Evolutionary conservation across 306 rosid species (phyloP).

Genomic region (Casuarina glauca): DNA sequence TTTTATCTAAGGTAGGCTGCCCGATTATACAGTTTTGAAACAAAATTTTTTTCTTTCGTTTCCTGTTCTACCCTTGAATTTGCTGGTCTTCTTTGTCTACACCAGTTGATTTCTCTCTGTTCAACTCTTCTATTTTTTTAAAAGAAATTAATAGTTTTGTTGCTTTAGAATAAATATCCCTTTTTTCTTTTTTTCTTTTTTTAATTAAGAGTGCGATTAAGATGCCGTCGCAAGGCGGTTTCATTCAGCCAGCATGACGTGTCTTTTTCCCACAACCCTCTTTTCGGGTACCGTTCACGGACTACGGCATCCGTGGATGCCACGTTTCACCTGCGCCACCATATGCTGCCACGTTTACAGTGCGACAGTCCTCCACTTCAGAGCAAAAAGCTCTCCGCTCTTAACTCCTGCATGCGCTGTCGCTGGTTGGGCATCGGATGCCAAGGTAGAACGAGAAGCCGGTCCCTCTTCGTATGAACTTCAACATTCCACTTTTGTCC

Average conservation of each 20-base stretch:
- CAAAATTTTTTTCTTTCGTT: no score
- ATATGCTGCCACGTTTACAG: not conserved
- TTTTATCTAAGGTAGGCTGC: no score
- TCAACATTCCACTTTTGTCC: not conserved
- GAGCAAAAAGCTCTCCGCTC: not conserved
- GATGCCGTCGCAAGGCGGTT: not conserved
- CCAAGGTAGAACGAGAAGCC: not conserved
- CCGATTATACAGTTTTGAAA: no score
- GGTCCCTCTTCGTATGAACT: not conserved
- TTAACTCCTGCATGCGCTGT: not conserved
- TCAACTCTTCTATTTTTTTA: no score
- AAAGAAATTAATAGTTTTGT: no score
- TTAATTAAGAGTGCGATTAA: not conserved
- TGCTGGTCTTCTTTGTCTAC: no score
- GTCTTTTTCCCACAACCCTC: not conserved
- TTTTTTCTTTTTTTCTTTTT: not conserved
- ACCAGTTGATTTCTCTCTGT: no score
- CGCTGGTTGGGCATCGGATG: not conserved
- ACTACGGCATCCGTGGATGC: not conserved
- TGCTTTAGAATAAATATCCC: no score
- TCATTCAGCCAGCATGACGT: not conserved
- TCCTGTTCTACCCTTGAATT: no score
- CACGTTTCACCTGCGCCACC: not conserved
- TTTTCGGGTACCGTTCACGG: not conserved
- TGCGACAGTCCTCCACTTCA: not conserved